phyloP scores from a whole-genome alignment of 306 rosid genomes.

The Trifolium pratense region DNA sequence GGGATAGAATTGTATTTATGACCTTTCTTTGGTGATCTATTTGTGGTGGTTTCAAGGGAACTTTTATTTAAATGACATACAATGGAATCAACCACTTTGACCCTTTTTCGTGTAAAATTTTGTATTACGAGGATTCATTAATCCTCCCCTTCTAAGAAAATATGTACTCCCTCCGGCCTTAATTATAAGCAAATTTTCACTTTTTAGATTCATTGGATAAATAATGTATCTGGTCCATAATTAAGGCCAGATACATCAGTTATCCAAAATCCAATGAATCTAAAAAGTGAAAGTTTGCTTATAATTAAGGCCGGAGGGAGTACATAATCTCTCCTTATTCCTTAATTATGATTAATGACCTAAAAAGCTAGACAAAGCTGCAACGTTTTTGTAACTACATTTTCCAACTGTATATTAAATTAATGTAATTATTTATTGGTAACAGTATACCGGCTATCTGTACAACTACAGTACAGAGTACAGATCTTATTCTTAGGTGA shows the following conservation, averaged over 20 bases:
- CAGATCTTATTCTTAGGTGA: conserved; percentile 24
- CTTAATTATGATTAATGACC: not conserved
- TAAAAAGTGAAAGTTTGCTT: too few species aligned
- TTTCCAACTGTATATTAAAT: conserved; percentile 30
- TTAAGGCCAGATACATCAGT: too few species aligned
- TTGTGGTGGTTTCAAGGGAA: conserved; percentile 32
- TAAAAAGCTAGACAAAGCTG: conserved; percentile 33
- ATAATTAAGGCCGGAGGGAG: too few species aligned
- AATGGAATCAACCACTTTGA: conserved; percentile 11
- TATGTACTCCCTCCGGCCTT: too few species aligned
- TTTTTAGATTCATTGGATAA: too few species aligned
- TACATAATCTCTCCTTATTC: conserved; percentile 1
- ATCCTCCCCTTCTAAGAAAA: not conserved
- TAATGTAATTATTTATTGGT: conserved; percentile 22
- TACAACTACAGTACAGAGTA: not conserved
- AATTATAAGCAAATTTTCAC: too few species aligned
- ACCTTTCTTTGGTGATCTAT: conserved; percentile 27
- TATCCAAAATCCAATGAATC: too few species aligned
- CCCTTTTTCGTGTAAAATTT: not conserved
- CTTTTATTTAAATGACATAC: conserved; percentile 10
- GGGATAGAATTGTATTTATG: conserved; percentile 17
- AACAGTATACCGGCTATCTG: conserved; percentile 25
- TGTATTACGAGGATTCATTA: conserved; percentile 18
- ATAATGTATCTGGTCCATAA: too few species aligned
- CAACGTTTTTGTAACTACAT: conserved; percentile 2